Base-by-base conservation (phyloP, 805 yeast genomes). In the Pichia heedii region DNA sequence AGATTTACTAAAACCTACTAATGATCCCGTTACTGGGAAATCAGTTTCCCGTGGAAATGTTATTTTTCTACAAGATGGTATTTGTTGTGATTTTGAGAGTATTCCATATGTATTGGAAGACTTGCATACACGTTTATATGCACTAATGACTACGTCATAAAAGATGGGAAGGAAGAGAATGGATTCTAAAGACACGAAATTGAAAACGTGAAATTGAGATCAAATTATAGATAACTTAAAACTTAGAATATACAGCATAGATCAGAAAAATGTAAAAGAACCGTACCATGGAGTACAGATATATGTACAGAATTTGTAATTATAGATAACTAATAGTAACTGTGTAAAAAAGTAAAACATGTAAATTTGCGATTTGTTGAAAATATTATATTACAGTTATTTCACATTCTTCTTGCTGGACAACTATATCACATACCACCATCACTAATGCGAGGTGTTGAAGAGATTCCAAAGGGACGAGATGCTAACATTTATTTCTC, bases 401-500 rank as follows among this genome's bases (percentile, higher is more conserved):
- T n/a, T n/a, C n/a, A n/a, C n/a, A n/a, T n/a, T n/a, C n/a, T n/a
- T n/a, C n/a, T n/a, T n/a, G n/a, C n/a, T n/a, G n/a, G n/a, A n/a
- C n/a, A n/a, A n/a, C n/a, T n/a, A n/a, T n/a, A n/a, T n/a, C n/a
- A n/a, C 27, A 24, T 24, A 24, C 27, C n/a, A n/a, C n/a, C n/a
- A n/a, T n/a, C n/a, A 18, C n/a, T 9, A 16, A 60, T 60, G 64
- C 52, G 45, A n/a, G 46, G 53, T 5, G 57, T 61, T 4, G 57
- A 60, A 45, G 66, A 61, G 41, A 47, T 61, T 30, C 55, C 60
- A 6, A 51, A 48, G 19, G 62, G 61, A 12, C 44, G 52, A 9
- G 50, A 52, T 37, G 49, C 57, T 1, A 50, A 50, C 11, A 44
- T 44, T 15, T 56, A 53, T 21, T 57, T 52, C 34, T 61, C 66